Base-by-base conservation (phyloP, 108 stramenopile genomes). In the Aurantiochytrium sp. region DNA sequence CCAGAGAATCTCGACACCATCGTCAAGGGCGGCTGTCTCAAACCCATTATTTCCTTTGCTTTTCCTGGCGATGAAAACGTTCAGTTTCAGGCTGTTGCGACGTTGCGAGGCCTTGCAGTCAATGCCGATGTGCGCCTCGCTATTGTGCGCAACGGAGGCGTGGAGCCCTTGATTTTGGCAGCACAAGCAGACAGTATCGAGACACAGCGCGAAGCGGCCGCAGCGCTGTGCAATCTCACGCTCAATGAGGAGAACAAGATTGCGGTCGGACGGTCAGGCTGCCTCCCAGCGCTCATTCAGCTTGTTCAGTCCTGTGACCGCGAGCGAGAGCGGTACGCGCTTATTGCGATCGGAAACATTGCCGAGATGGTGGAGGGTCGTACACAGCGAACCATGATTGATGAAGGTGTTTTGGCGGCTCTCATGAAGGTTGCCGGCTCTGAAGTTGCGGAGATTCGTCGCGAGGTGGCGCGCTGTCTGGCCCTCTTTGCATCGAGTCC, bases 71-170 rank as follows among this genome's bases (percentile, higher is more conserved):
- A 90, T 91, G 57, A 94, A 92, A 95, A 96, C 72, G 94, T 95
- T n/a, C 96, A 96, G 91, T 96, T 96, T 90, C 96, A 96, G 90
- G 96, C 96, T 55, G 95, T 97, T 55, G 96, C 96, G 58, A 95
- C 95, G 23, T 93, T 97, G 19, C 94, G 93, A 25, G 95, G 96
- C 28, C 90, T 97, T 19, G 94, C 95, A 44, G 95, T 95, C 55
- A 93, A 95, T 58, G 90, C 91, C 19, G 89, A 92, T 5, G 89
- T 95, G 58, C 94, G 96, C n/a, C 72, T 91, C 88, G 93, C 93
- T 35, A 90, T 96, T 57, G 90, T 96, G 29, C 89, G 94, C 12
- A 92, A 95, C 76, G 95, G 95, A 59, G 94, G 92, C 28, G 91
- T 96, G n/a, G 96, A 96, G 60, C 95, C 96, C 12, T 91, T 96